Evolutionary conservation across 148 eudicot species (phyloP), one percentile per base, ranked within the genome.

Genomic region (Camellia sinensis): DNA sequence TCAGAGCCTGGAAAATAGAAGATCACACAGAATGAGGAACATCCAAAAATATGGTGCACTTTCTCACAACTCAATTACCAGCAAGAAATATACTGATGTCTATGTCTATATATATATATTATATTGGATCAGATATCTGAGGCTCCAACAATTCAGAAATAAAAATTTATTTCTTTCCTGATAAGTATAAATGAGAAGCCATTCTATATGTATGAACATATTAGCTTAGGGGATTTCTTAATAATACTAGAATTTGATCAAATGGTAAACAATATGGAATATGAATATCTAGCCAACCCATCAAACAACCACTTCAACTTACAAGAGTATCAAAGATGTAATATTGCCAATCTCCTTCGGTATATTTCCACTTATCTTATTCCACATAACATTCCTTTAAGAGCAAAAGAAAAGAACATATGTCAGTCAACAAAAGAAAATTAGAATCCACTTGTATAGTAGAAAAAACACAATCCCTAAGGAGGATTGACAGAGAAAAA

Each of bases 321-420:
- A 89, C 92, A 89, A 62, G 63, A 89, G 83, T 78, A 77, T 61
- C 66, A 89, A 74, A 63, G 85, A 78, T 66, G 70, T 83, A 14
- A 89, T 86, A 74, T 79, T 81, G 78, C 92, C 92, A 59, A 89
- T 84, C 84, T 89, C 92, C 52, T 70, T 84, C 13, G 92, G 92
- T 80, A 89, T 89, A 67, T 71, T 86, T 59, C 92, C 92, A 44
- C 72, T 87, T 64, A 89, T 84, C 61, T 85, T 79, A 85, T 89
- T 89, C 92, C 92, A 89, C 92, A 89, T 89, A 73, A 87, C 67
- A 77, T 87, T 87, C 84, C 92, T 89, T 29, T n/a, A 41, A 17
- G 68, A 59, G n/a, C n/a, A 84, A 73, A 63, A 9, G 63, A 7
- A 62, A 69, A 74, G 60, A 75, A 9, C 62, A 68, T 46, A 62